Conservation (phyloP, 257 asterid genomes). For the Solanum pennellii region DNA sequence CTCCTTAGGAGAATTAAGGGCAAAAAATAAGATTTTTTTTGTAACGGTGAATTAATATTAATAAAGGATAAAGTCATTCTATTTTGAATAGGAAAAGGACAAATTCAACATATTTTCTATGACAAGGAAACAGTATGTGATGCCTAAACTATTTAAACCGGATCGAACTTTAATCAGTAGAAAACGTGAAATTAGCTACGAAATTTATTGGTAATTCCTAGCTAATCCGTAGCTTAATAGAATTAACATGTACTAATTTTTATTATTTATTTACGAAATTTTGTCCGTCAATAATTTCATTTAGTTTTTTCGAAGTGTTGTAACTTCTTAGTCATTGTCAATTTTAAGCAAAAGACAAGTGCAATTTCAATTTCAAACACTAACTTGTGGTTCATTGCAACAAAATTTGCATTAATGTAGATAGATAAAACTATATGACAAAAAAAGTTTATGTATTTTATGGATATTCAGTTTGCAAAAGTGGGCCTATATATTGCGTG, state of each 20-base stretch:
- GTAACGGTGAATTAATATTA: background rate
- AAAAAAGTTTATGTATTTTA: background rate
- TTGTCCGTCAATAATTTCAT: no score
- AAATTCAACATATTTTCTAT: no score
- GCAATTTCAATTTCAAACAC: background rate
- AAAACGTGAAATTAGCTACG: background rate
- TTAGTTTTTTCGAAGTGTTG: no score
- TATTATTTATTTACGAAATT: no score
- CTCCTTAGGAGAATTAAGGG: background rate
- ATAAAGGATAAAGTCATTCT: background rate
- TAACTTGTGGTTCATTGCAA: background rate
- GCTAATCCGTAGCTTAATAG: no score
- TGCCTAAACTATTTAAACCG: background rate
- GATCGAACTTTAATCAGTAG: background rate
- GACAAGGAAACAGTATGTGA: background rate
- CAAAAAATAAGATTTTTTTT: no score
- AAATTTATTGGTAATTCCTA: background rate
- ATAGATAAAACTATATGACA: background rate
- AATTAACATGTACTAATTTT: no score
- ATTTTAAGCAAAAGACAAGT: no score
- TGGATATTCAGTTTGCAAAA: background rate
- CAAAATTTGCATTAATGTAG: background rate
- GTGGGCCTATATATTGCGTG: slow-evolving; percentile 9
- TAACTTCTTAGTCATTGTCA: no score
- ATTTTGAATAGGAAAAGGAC: no score